A percentile compares a stretch with the other conserved stretches of the same genome.
These are phyloP conservation scores for Syncephalastrum racemosum DNA, from an alignment of 371 early-diverging fungal genomes.

Conservation along the genomic window DNA sequence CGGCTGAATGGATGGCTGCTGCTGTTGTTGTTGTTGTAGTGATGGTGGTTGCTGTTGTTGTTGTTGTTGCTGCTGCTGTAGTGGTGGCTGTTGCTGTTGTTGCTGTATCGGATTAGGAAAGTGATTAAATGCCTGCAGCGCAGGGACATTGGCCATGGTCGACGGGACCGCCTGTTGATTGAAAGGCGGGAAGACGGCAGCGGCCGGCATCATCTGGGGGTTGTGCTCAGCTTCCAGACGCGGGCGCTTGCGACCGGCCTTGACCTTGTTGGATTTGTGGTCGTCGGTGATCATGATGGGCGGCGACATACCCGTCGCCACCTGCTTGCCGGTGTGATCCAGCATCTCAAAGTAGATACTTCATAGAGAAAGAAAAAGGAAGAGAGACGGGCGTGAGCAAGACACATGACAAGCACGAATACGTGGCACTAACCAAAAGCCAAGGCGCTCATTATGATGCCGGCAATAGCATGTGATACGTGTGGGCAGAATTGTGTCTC, in stretches of 20 bases:
- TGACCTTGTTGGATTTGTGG: conserved; percentile 84
- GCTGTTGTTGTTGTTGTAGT: too few species aligned
- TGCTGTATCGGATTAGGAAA: not conserved
- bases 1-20: conserved; percentile 19
- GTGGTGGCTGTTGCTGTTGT: conserved; percentile 8
- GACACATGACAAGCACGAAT: conserved; percentile 1
- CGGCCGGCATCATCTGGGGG: conserved; percentile 13
- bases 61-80: too few species aligned
- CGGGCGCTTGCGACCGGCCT: conserved; percentile 48
- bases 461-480: conserved; percentile 95
- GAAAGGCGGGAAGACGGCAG: conserved; percentile 6
- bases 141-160: too few species aligned
- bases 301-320: conserved; percentile 85
- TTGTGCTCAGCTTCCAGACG: conserved; percentile 39
- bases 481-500: conserved; percentile 88
- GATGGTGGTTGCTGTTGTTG: conserved; percentile 6
- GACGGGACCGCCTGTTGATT: too few species aligned
- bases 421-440: conserved; percentile 62
- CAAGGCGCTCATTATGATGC: conserved; percentile 89
- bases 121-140: too few species aligned
- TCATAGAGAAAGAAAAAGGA: not conserved
- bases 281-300: conserved; percentile 97
- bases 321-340: conserved; percentile 64
- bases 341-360: conserved; percentile 74
- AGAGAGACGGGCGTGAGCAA: not conserved